phyloP scores from a whole-genome alignment of 2,329 filamentous ascomycete genomes.

The Colletotrichum sublineola region DNA sequence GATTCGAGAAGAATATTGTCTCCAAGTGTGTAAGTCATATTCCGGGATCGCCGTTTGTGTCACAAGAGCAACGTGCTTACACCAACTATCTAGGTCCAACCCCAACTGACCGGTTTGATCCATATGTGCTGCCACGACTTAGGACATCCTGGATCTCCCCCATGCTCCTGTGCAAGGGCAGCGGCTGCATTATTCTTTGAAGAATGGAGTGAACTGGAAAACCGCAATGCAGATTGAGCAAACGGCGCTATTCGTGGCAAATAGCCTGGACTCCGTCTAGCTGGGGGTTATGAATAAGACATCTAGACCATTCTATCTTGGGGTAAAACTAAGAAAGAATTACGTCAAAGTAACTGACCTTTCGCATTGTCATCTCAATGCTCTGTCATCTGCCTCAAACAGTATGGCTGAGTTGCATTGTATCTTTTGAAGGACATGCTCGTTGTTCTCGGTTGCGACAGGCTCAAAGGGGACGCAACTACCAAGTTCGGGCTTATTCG shows the following conservation, averaged over 20 bases:
- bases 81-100: conserved; percentile 2
- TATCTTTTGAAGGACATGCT: background rate
- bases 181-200: background rate
- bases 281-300: background rate
- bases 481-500: conserved; percentile 17
- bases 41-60: background rate
- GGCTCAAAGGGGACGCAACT: conserved; percentile 1
- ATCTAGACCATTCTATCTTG: background rate
- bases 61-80: background rate
- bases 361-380: background rate
- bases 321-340: background rate
- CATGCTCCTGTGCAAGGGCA: background rate
- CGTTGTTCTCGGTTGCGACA: conserved; percentile 5
- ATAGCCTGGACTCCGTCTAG: background rate
- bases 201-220: background rate
- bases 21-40: conserved; percentile 13
- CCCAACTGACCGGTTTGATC: background rate
- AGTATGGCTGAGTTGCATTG: background rate
- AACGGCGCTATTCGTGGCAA: background rate
- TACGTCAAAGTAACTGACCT: background rate
- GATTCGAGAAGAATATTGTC: too few relatives aligned
- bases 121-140: background rate
- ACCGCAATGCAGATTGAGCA: background rate
- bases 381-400: background rate
- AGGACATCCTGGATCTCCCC: background rate